Evolutionary conservation across 371 early-diverging fungal species (phyloP).

Genomic region (Mortierella sp.): DNA sequence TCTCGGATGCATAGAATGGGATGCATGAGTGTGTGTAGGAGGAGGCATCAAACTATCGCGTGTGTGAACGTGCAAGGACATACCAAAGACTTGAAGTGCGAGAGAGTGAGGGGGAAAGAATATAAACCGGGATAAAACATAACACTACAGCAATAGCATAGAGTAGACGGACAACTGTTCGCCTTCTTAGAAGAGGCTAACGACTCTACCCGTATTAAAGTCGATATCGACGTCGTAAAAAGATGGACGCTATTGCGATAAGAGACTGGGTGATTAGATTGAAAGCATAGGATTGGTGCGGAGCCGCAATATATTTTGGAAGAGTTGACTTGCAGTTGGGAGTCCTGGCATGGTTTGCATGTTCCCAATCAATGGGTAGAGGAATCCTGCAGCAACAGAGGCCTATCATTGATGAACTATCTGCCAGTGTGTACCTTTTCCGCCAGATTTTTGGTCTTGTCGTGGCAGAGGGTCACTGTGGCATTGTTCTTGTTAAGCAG

Average conservation of each 20-base stretch:
- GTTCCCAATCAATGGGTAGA: slow-evolving; percentile 93
- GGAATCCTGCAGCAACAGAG: slow-evolving; percentile 97
- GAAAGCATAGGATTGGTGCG: too few relatives aligned
- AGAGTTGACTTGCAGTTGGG: slow-evolving; percentile 70
- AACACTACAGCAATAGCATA: too few relatives aligned
- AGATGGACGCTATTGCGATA: slow-evolving; percentile 76
- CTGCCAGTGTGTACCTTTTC: slow-evolving; percentile 64
- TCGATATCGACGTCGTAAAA: slow-evolving; percentile 97
- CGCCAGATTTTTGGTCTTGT: slow-evolving; percentile 78
- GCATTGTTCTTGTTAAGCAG: slow-evolving; percentile 82
- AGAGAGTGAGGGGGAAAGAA: too few relatives aligned
- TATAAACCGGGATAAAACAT: too few relatives aligned
- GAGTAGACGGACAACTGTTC: background rate
- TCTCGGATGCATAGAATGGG: too few relatives aligned
- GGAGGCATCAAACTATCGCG: too few relatives aligned
- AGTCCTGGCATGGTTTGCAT: slow-evolving; percentile 99
- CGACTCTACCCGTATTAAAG: slow-evolving; percentile 81
- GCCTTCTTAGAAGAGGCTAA: slow-evolving; percentile 83
- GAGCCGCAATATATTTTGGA: background rate
- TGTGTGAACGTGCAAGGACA: too few relatives aligned
- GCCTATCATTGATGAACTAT: slow-evolving; percentile 35
- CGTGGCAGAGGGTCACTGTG: slow-evolving; percentile 94
- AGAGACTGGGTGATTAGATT: background rate
- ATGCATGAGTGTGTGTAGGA: too few relatives aligned
- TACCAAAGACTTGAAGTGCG: too few relatives aligned